A percentile compares a stretch with the other conserved stretches of the same genome.
Conservation (phyloP, 208 protist genomes). For the Paratrypanosoma confusum region DNA sequence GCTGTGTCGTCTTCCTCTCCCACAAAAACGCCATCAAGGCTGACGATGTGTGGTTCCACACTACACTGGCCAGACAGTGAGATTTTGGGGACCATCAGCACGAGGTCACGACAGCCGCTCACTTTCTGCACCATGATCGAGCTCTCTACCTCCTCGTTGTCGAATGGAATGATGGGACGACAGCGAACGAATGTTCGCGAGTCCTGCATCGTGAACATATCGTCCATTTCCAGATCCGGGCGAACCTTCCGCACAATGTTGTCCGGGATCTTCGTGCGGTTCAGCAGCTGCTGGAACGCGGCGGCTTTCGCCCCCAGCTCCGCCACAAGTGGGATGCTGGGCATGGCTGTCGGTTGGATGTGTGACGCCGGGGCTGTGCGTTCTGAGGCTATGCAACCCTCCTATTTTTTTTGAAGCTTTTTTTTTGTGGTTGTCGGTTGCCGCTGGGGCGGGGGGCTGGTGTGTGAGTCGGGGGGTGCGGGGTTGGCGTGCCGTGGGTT, state of each 20-base stretch:
- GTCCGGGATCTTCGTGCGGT: slow-evolving; percentile 42
- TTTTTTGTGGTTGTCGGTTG: no score
- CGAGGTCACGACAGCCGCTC: slow-evolving; percentile 52
- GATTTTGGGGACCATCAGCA: slow-evolving; percentile 79
- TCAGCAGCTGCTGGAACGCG: slow-evolving; percentile 74
- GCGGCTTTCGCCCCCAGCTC: slow-evolving; percentile 72
- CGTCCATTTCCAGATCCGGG: slow-evolving; percentile 39
- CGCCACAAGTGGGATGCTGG: slow-evolving; percentile 73
- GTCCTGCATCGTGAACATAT: slow-evolving; percentile 72
- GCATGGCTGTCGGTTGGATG: no score
- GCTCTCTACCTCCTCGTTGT: slow-evolving; percentile 53
- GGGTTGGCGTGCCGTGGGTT: no score
- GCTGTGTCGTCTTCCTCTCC: slow-evolving; percentile 47
- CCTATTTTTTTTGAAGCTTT: slow-evolving; percentile 1
- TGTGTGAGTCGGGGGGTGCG: no score
- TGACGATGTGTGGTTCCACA: slow-evolving; percentile 60
- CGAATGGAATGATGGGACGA: slow-evolving; percentile 72
- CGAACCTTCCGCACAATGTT: slow-evolving; percentile 46
- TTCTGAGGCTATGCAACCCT: no score
- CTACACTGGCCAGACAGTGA: slow-evolving; percentile 67
- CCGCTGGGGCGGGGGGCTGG: no score
- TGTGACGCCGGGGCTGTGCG: no score
- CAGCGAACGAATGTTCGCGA: slow-evolving; percentile 79
- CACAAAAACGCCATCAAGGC: slow-evolving; percentile 68
- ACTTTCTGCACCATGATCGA: slow-evolving; percentile 74